Percentiles rank a stretch among this genome's conserved stretches.
These are phyloP conservation scores for Annulohypoxylon stygium DNA, from an alignment of 495 filamentous ascomycete species.

Conservation along the genomic window DNA sequence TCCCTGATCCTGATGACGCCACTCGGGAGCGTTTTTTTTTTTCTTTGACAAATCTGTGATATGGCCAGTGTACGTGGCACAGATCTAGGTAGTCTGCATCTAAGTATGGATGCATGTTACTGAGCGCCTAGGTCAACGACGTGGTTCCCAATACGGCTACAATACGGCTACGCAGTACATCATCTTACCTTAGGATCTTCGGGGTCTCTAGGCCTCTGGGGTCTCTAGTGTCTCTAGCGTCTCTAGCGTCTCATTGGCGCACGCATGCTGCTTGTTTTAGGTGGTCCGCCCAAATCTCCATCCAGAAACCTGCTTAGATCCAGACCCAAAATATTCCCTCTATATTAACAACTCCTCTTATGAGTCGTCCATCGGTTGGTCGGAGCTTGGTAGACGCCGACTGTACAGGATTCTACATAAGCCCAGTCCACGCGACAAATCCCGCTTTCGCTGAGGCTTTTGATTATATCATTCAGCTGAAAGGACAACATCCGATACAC, in stretches of 20 bases:
- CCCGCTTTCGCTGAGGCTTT: not conserved
- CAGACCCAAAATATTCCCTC: not conserved
- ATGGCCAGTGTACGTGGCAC: not conserved
- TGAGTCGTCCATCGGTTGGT: not conserved
- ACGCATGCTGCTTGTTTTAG: too few relatives aligned
- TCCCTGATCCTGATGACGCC: not conserved
- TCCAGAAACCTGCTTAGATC: not conserved
- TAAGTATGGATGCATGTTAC: too few relatives aligned
- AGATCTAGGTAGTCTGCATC: not conserved
- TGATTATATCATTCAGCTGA: slow-evolving; percentile 8
- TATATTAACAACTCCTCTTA: slow-evolving; percentile 8
- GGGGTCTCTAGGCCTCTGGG: too few relatives aligned
- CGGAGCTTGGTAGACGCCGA: slow-evolving; percentile 5
- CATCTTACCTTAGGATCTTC: too few relatives aligned
- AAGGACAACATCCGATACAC: not conserved
- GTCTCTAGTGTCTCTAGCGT: too few relatives aligned
- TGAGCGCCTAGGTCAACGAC: too few relatives aligned
- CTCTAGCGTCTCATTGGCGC: too few relatives aligned
- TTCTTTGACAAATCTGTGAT: not conserved
- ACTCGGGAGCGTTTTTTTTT: not conserved
- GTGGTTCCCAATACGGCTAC: too few relatives aligned
- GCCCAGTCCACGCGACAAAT: slow-evolving; percentile 5
- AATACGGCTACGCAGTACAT: too few relatives aligned
- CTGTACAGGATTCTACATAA: not conserved
- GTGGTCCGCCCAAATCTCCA: not conserved